A percentile compares a stretch with the other conserved stretches of the same genome.
Evolutionary conservation across 2,329 filamentous ascomycete species (phyloP).

Genomic region (Sclerotinia minor): DNA sequence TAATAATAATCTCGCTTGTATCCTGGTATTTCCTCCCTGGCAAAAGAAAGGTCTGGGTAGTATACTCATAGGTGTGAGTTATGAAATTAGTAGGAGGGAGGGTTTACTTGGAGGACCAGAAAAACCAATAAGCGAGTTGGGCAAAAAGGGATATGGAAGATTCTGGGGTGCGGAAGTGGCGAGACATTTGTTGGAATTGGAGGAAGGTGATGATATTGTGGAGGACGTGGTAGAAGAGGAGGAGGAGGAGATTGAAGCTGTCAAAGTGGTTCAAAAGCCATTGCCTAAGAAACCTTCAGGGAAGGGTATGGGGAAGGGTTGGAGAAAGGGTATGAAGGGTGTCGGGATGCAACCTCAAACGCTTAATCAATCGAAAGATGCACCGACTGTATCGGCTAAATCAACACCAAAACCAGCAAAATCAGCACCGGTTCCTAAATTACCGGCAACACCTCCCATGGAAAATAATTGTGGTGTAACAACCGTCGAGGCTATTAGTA

Average conservation of each 20-base stretch:
- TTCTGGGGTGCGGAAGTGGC: conserved; percentile 87
- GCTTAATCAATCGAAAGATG: conserved; percentile 7
- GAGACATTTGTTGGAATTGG: conserved; percentile 56
- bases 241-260: conserved; percentile 45
- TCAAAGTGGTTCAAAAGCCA: conserved; percentile 36
- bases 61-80: conserved; percentile 88
- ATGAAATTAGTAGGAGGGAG: conserved; percentile 85
- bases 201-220: conserved; percentile 34
- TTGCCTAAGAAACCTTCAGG: conserved; percentile 11
- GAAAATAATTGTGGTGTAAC: neutral
- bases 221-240: conserved; percentile 44
- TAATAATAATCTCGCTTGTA: conserved; percentile 95
- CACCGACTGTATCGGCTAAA: neutral
- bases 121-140: conserved; percentile 86
- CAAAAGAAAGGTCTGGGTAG: conserved; percentile 86
- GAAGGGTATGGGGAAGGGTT: conserved; percentile 23
- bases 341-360: conserved; percentile 20
- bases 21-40: conserved; percentile 93
- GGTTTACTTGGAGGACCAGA: conserved; percentile 86
- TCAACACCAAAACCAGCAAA: conserved; percentile 2
- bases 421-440: neutral
- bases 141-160: conserved; percentile 75
- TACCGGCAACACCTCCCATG: neutral
- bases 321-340: conserved; percentile 24
- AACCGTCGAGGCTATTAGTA: conserved; percentile 66